phyloP scores from a whole-genome alignment of 148 eudicot genomes.

The Spergularia marina region DNA sequence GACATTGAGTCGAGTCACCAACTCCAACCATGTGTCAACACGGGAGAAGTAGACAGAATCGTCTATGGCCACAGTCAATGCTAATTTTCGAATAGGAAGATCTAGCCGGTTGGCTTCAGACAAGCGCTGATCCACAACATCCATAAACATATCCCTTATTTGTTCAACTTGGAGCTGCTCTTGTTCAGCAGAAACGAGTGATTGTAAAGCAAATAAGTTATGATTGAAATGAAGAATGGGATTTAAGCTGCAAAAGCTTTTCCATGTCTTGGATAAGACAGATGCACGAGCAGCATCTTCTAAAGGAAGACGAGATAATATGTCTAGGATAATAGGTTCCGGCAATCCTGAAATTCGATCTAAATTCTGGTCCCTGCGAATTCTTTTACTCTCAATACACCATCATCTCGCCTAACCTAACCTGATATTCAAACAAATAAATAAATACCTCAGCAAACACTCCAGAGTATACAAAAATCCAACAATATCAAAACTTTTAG shows the following conservation, averaged over 20 bases:
- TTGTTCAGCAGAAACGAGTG: not conserved
- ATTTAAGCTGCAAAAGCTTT: not conserved
- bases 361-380: not conserved
- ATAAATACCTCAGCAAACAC: no score
- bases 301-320: conserved; percentile 10
- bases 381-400: not conserved
- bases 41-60: not conserved
- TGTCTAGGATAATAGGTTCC: conserved; percentile 7
- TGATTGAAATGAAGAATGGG: conserved; percentile 15
- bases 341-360: conserved; percentile 14
- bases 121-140: not conserved
- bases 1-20: not conserved
- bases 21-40: conserved; percentile 7
- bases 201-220: conserved; percentile 6
- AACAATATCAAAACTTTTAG: no score
- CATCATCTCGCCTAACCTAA: not conserved
- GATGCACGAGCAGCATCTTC: conserved; percentile 13
- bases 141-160: conserved; percentile 21
- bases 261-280: conserved; percentile 17
- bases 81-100: conserved; percentile 1
- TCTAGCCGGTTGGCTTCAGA: not conserved
- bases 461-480: no score
- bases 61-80: not conserved
- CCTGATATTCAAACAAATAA: no score
- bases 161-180: not conserved